Evolutionary conservation across 441 rosid genomes (phyloP), one percentile per base, ranked within the genome.

Genomic region (Rhodomyrtus psidioides): DNA sequence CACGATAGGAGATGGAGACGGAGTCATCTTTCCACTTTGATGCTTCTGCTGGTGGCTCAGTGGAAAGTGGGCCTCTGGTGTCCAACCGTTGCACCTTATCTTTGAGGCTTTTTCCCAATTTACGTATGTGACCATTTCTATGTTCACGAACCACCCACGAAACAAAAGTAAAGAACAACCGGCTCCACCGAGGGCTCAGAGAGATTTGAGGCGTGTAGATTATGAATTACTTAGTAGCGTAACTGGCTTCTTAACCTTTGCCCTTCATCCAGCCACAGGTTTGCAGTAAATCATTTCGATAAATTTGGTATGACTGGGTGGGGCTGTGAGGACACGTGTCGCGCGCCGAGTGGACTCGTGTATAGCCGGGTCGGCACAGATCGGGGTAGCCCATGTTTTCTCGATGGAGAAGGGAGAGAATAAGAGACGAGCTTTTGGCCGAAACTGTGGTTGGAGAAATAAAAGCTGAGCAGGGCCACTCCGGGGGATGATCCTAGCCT

Each of bases 41-140:
- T 88, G 81, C 82, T 39, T 60, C 65, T 87, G 86, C 53, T 46
- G 86, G 70, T 39, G 85, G 60, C 58, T 81, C 83, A 84, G 89
- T 90, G 93, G 87, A 85, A 53, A 14, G 92, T 90, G 91, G 93
- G 90, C 84, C 92, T 88, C 53, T 28, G n/a, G 49, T 86, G 89
- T 86, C 79, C 55, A 4, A 65, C 49, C 9, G 26, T 21, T 42
- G 79, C 21, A 42, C 79, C 79, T 65, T 65, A 65, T 65, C 79
- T 65, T 42, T 42, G 79, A 65, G 79, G 79, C 26, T 62, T 9
- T 34, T 10, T 55, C 23, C 58, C 46, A 42, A 19, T 55, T 30
- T 8, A 65, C 19, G n/a, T 10, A 9, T 13, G 26, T 21, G 79
- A 65, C 34, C 79, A 65, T 19, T 34, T 10, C 49, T 6, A 39